Conservation (phyloP, 768 basidiomycete genomes). For the Lyophyllum atratum region DNA sequence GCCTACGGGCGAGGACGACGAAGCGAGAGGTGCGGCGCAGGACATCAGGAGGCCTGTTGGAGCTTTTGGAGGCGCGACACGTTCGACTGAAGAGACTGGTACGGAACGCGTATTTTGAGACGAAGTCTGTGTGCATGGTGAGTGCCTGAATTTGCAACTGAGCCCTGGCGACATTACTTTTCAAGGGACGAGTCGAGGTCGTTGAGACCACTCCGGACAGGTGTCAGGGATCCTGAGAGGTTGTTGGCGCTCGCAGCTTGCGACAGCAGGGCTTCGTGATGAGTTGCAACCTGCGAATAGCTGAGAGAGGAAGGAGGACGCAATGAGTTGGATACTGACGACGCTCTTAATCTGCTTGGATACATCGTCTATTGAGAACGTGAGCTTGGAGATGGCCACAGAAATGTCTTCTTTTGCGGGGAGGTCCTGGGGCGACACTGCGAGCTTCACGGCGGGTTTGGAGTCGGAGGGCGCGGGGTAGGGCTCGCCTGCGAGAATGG, state of each 20-base stretch:
- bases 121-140: constrained; percentile 58
- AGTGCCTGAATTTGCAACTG: constrained; percentile 19
- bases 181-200: constrained; percentile 78
- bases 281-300: constrained; percentile 64
- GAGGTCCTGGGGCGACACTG: constrained; percentile 45
- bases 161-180: constrained; percentile 49
- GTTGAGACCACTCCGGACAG: constrained; percentile 67
- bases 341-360: constrained; percentile 86
- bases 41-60: constrained; percentile 82
- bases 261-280: constrained; percentile 80
- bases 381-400: constrained; percentile 85
- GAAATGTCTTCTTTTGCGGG: constrained; percentile 84
- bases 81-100: constrained; percentile 69
- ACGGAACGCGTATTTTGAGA: constrained; percentile 83
- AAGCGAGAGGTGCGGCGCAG: constrained; percentile 86
- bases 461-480: constrained; percentile 50
- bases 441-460: constrained; percentile 32
- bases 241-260: constrained; percentile 76
- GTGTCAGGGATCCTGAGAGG: constrained; percentile 69
- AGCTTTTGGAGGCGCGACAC: constrained; percentile 77
- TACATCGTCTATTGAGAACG: constrained; percentile 88
- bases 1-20: constrained; percentile 75
- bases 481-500: constrained; percentile 80
- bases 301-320: constrained; percentile 1
- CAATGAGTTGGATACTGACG: constrained; percentile 46